Percentiles rank a stretch among this genome's conserved stretches.
Evolutionary conservation across 2,329 filamentous ascomycete genomes (phyloP).

Genomic region (Pseudopyricularia javanii): DNA sequence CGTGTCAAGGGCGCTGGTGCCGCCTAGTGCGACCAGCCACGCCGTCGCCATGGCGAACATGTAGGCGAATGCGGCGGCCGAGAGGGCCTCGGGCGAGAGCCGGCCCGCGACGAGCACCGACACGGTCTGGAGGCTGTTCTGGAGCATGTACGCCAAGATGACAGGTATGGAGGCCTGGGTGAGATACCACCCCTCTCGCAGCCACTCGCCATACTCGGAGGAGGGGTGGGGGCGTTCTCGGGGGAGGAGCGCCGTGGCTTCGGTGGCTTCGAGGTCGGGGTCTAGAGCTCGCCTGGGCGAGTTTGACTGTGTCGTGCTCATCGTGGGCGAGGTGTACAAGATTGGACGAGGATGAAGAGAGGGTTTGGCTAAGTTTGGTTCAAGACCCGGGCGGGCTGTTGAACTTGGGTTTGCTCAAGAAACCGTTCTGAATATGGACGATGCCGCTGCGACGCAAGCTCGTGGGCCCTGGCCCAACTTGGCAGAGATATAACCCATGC

Average conservation of each 20-base stretch:
- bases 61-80: conserved; percentile 75
- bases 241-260: not conserved
- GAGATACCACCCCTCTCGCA: conserved; percentile 54
- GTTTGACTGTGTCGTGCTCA: not conserved
- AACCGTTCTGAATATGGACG: too few species aligned
- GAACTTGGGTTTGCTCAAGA: too few species aligned
- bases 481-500: too few species aligned
- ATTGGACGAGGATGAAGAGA: too few species aligned
- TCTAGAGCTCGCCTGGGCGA: not conserved
- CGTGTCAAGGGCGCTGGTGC: conserved; percentile 77
- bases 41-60: conserved; percentile 90
- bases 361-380: too few species aligned
- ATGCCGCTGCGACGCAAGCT: too few species aligned
- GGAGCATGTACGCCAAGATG: conserved; percentile 72
- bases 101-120: conserved; percentile 75
- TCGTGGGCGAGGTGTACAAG: not conserved
- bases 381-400: too few species aligned
- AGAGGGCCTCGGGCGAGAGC: conserved; percentile 65
- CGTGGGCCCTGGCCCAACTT: too few species aligned
- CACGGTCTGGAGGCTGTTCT: conserved; percentile 73
- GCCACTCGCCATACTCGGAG: conserved; percentile 17
- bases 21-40: conserved; percentile 77
- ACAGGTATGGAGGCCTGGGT: conserved; percentile 62
- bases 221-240: not conserved
- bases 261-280: not conserved